Evolutionary conservation across 371 early-diverging fungal genomes (phyloP).

Genomic region (Lichtheimia hyalospora): DNA sequence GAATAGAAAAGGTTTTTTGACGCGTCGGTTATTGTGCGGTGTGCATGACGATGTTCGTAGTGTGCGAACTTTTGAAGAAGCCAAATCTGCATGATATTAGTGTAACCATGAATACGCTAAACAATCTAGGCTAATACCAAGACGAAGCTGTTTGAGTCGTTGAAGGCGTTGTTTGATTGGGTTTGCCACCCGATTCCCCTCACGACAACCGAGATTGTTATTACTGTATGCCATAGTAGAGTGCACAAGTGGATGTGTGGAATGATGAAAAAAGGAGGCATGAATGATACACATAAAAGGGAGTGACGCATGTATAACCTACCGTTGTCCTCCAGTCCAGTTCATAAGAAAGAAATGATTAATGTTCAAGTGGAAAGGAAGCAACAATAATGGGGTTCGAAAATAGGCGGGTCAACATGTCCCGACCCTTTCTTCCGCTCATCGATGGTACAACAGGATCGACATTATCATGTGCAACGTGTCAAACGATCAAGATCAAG

Average conservation of each 20-base stretch:
- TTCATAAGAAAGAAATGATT: too few relatives aligned
- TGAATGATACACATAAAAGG: not conserved
- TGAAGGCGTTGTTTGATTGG: not conserved
- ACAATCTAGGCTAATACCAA: not conserved
- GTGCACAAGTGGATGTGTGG: not conserved
- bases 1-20: too few relatives aligned
- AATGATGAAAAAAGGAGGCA: not conserved
- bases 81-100: too few relatives aligned
- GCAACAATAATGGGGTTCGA: not conserved
- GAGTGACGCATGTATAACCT: not conserved
- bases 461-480: too few relatives aligned
- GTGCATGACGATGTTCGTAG: too few relatives aligned
- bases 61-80: too few relatives aligned
- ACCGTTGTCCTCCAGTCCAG: slow-evolving; percentile 20
- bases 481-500: too few relatives aligned
- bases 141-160: slow-evolving; percentile 5
- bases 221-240: not conserved
- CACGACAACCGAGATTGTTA: not conserved
- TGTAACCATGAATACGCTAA: too few relatives aligned
- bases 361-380: not conserved
- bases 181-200: not conserved
- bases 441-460: too few relatives aligned
- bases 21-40: too few relatives aligned
- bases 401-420: not conserved
- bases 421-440: too few relatives aligned